Percentiles rank a stretch among this genome's conserved stretches.
Evolutionary conservation across 139 green algal species (phyloP).

Genomic region (Haematococcus lacustris): DNA sequence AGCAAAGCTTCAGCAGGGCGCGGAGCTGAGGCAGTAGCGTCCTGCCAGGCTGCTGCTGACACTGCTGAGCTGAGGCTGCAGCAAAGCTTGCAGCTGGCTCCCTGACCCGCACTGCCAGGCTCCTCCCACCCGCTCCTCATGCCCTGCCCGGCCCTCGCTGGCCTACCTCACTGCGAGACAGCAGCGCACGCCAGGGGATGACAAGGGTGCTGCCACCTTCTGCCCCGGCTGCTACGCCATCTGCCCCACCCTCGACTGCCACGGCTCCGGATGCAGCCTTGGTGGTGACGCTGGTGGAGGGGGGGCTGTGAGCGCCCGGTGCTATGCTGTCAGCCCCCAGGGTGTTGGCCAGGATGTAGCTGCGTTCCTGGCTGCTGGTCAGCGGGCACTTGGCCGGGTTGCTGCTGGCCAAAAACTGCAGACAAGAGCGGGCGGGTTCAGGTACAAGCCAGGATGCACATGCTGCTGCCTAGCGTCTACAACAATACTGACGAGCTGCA

Average conservation of each 20-base stretch:
- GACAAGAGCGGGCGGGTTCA: neutral
- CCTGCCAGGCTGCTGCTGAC: neutral
- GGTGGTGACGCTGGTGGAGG: neutral
- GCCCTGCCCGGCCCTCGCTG: no score
- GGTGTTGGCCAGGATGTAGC: constrained; percentile 41
- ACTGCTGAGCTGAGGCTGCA: neutral
- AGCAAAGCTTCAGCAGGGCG: no score
- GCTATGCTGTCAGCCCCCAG: neutral
- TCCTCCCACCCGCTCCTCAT: neutral
- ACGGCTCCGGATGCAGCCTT: neutral
- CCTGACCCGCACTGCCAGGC: neutral
- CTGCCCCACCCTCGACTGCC: neutral
- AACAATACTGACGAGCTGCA: neutral
- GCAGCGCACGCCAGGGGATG: constrained; percentile 86
- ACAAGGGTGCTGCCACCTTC: neutral
- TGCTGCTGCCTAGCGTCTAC: neutral
- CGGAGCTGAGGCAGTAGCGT: neutral
- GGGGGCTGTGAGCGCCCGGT: constrained; percentile 31
- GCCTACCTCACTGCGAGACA: constrained; percentile 64
- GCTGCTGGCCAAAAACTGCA: constrained; percentile 24
- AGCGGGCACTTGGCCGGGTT: constrained; percentile 51
- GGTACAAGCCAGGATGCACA: neutral
- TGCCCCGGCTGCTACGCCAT: neutral
- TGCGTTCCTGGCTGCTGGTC: constrained; percentile 38
- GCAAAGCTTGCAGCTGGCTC: neutral